Conservation (phyloP, 2,329 filamentous ascomycete genomes). For the Xylariales sp. region DNA sequence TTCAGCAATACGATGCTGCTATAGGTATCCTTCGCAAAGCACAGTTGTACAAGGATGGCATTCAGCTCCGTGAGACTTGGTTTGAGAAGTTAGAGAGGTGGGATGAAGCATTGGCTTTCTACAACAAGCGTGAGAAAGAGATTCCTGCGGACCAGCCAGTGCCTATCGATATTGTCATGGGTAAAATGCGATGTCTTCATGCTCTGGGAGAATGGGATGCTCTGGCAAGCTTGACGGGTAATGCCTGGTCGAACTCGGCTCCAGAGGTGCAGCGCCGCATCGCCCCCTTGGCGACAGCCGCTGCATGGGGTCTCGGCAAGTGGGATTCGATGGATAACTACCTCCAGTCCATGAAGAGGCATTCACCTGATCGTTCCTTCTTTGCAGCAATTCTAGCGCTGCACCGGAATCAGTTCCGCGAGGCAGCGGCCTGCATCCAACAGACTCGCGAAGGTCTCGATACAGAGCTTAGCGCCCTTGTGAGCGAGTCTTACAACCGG, state of each 20-base stretch:
- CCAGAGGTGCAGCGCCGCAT: slow-evolving; percentile 86
- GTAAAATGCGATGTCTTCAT: slow-evolving; percentile 98
- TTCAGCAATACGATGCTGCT: slow-evolving; percentile 96
- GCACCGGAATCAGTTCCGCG: slow-evolving; percentile 91
- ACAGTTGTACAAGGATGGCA: slow-evolving; percentile 87
- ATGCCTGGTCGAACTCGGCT: slow-evolving; percentile 88
- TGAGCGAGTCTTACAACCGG: slow-evolving; percentile 97
- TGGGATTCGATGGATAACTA: slow-evolving; percentile 99
- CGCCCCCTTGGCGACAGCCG: slow-evolving; percentile 88
- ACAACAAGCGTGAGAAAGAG: slow-evolving; percentile 78
- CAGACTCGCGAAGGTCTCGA: slow-evolving; percentile 91
- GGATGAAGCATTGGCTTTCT: slow-evolving; percentile 93
- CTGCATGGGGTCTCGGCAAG: slow-evolving; percentile 92
- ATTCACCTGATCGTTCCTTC: slow-evolving; percentile 92
- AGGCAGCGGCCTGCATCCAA: slow-evolving; percentile 83
- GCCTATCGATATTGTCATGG: slow-evolving; percentile 95
- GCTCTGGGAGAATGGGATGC: slow-evolving; percentile 97
- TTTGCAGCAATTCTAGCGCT: slow-evolving; percentile 94
- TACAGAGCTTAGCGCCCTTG: slow-evolving; percentile 88
- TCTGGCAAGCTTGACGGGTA: slow-evolving; percentile 80
- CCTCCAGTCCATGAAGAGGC: slow-evolving; percentile 87
- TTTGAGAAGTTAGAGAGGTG: slow-evolving; percentile 97
- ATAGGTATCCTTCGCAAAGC: slow-evolving; percentile 97
- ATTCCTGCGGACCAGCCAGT: slow-evolving; percentile 50
- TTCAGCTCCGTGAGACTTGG: slow-evolving; percentile 96